Percentiles rank a stretch among this genome's conserved stretches.
These are phyloP conservation scores for Sphaerostilbella broomeana DNA, from an alignment of 2,329 filamentous ascomycete genomes.

Conservation along the genomic window DNA sequence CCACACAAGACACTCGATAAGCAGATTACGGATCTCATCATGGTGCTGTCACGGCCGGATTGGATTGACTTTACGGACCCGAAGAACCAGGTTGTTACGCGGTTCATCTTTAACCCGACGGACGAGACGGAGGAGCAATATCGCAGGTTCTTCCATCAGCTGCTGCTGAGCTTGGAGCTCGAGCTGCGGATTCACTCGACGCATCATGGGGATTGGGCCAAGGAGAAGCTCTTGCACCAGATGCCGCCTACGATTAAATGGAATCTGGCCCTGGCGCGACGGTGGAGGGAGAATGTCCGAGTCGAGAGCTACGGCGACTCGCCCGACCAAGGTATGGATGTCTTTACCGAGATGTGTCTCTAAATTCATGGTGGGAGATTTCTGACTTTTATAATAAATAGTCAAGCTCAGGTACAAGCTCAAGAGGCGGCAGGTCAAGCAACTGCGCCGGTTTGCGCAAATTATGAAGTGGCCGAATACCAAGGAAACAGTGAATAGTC, in stretches of 20 bases:
- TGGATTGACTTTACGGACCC: conserved; percentile 69
- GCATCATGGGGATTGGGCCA: conserved; percentile 55
- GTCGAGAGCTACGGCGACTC: conserved; percentile 54
- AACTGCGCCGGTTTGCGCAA: conserved; percentile 60
- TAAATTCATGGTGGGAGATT: not conserved
- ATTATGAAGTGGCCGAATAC: conserved; percentile 75
- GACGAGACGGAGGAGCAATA: conserved; percentile 51
- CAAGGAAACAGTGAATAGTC: conserved; percentile 53
- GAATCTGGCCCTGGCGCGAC: conserved; percentile 65
- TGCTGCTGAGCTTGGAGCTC: conserved; percentile 67
- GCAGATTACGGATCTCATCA: conserved; percentile 67
- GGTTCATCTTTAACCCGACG: conserved; percentile 60
- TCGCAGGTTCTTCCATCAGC: conserved; percentile 66
- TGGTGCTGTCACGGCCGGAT: conserved; percentile 58
- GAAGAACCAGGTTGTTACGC: conserved; percentile 66
- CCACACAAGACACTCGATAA: conserved; percentile 60
- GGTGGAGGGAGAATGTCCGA: conserved; percentile 65
- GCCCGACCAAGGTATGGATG: conserved; percentile 45
- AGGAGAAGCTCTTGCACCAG: conserved; percentile 56
- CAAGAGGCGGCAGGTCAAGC: conserved; percentile 62
- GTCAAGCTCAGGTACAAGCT: conserved; percentile 58
- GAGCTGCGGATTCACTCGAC: conserved; percentile 61
- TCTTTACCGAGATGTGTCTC: conserved; percentile 8
- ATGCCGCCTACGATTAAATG: conserved; percentile 66
- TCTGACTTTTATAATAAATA: too few species aligned